Evolutionary conservation across 2,329 filamentous ascomycete genomes (phyloP), one percentile per base, ranked within the genome.

Genomic region (Aspergillus pseudoglaucus): DNA sequence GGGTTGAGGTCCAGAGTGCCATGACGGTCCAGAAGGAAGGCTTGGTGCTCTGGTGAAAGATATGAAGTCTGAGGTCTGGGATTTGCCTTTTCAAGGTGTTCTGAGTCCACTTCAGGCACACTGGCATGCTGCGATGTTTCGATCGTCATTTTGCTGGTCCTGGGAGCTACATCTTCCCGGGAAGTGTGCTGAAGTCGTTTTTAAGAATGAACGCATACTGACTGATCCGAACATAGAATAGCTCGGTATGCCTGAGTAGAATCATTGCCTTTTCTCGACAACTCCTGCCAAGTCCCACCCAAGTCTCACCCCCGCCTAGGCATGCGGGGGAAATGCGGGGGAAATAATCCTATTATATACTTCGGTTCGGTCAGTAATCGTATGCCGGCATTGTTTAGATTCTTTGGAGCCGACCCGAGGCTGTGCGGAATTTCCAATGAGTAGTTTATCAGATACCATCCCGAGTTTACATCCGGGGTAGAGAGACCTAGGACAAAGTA

Each of bases 1-100:
- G 78, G 78, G 42, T 79, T 74, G 4, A 81, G 69, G 17, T 79
- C 71, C 20, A 79, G 57, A 0, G 75, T 80, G 44, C 78, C 78
- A 68, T 81, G 77, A 47, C 72, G 68, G 25, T 68, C 54, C 9
- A 80, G 59, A 6, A 81, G 66, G 59, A 78, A 80, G 40, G 77
- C 66, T n/a, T 59, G 55, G 52, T 66, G 63, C 15, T 56, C 56
- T 0, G 58, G 51, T 9, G 59, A 50, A 27, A 42, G 23, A 20
- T n/a, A 20, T n/a, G 39, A n/a, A 42, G 20, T 25, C 3, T 25
- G 4, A 23, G 22, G 9, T 14, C n/a, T 9, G 20, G 39, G 14
- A 6, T 37, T 14, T n/a, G 33, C 33, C 39, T 42, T 12, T 25
- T 42, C 39, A 10, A 42, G 39, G 15, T 23, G 23, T 14, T 25